Conservation (phyloP, 257 asterid genomes). For the Misopates orontium region DNA sequence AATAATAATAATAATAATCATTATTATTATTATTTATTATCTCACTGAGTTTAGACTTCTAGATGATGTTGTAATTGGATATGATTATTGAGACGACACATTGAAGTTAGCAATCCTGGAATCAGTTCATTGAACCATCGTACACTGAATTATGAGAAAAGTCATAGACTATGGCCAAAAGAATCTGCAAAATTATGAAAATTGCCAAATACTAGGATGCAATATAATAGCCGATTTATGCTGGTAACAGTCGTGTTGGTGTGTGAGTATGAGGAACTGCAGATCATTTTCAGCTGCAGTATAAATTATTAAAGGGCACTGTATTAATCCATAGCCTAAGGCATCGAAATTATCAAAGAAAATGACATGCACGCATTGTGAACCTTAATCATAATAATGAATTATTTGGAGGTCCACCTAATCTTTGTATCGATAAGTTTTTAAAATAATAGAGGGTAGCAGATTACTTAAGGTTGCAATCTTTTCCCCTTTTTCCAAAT, state of each 20-base stretch:
- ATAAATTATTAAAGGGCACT: constrained; percentile 27
- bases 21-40: too few species aligned
- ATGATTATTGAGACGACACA: too few species aligned
- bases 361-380: constrained; percentile 27
- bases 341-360: constrained; percentile 21
- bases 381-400: constrained; percentile 15
- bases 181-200: constrained; percentile 25
- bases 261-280: too few species aligned
- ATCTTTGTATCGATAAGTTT: constrained; percentile 27
- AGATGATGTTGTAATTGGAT: too few species aligned
- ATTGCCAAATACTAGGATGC: constrained; percentile 36
- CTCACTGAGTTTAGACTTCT: too few species aligned
- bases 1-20: too few species aligned
- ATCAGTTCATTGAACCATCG: neutral
- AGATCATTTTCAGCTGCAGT: constrained; percentile 38
- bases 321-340: neutral
- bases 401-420: constrained; percentile 30
- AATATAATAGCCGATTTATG: constrained; percentile 1
- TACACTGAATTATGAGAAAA: constrained; percentile 11
- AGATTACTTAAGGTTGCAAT: neutral
- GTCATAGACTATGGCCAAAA: constrained; percentile 9
- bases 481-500: neutral
- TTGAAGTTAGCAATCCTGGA: too few species aligned
- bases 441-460: neutral
- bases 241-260: neutral